Evolutionary conservation across 2,329 filamentous ascomycete species (phyloP).

Genomic region (Dothideomycetidae sp.): DNA sequence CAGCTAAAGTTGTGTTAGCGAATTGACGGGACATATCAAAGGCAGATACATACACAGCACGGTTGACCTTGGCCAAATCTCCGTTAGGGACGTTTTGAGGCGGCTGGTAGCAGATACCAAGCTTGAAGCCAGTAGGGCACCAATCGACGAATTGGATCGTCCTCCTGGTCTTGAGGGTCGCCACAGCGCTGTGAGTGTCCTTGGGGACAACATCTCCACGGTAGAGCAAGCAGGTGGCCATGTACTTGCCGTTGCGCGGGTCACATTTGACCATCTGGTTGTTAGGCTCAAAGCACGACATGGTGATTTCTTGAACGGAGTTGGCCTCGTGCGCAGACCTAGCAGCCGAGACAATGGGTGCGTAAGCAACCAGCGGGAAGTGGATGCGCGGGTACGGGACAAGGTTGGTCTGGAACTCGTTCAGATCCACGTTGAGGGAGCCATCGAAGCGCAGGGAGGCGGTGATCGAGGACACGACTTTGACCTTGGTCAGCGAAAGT

Average conservation of each 20-base stretch:
- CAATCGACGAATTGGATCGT: constrained; percentile 99
- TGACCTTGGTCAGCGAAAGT: neutral
- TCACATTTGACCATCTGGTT: constrained; percentile 99
- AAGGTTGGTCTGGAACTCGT: constrained; percentile 99
- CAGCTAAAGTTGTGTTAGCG: constrained; percentile 42
- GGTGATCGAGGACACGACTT: constrained; percentile 95
- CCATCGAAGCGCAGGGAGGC: constrained; percentile 97
- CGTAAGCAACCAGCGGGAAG: constrained; percentile 95
- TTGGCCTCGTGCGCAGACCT: constrained; percentile 97
- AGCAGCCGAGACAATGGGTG: constrained; percentile 83
- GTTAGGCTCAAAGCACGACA: constrained; percentile 98
- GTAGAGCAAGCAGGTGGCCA: constrained; percentile 97
- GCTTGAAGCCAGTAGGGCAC: constrained; percentile 99
- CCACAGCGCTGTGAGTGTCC: constrained; percentile 83
- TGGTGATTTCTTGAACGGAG: constrained; percentile 95
- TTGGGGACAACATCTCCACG: constrained; percentile 96
- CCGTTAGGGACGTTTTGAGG: constrained; percentile 92
- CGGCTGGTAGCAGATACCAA: constrained; percentile 99
- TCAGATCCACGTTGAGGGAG: constrained; percentile 96
- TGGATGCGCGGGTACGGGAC: constrained; percentile 98
- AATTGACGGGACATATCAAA: too few species aligned
- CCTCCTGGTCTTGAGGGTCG: constrained; percentile 96
- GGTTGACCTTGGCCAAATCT: constrained; percentile 94
- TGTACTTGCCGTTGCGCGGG: constrained; percentile 98
- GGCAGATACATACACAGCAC: constrained; percentile 65